A percentile compares a stretch with the other conserved stretches of the same genome.
Conservation (phyloP, 805 yeast genomes). For the Alloascoidea hylecoeti region DNA sequence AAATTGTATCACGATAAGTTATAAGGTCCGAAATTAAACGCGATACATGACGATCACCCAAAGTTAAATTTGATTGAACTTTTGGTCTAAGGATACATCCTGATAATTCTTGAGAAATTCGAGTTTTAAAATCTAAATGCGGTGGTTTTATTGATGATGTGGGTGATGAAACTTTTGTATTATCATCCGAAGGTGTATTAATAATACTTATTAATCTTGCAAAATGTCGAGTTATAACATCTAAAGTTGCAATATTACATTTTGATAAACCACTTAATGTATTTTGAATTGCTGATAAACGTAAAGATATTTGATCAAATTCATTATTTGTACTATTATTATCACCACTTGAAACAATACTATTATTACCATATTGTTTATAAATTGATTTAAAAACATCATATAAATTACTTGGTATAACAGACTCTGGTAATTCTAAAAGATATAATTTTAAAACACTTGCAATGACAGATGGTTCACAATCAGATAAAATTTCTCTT, state of each 20-base stretch:
- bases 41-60: conserved; percentile 44
- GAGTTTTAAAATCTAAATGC: conserved; percentile 14
- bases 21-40: conserved; percentile 50
- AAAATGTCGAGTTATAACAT: conserved; percentile 68
- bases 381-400: conserved; percentile 52
- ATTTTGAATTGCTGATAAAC: conserved; percentile 19
- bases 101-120: conserved; percentile 53
- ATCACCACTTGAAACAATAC: conserved; percentile 6
- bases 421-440: conserved; percentile 63
- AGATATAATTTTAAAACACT: conserved; percentile 51
- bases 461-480: conserved; percentile 39
- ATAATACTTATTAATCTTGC: conserved; percentile 43
- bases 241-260: conserved; percentile 64
- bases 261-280: conserved; percentile 54
- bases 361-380: conserved; percentile 26
- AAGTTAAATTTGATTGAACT: conserved; percentile 25
- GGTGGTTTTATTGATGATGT: conserved; percentile 10
- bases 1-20: conserved; percentile 43
- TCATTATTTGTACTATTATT: no score
- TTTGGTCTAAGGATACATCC: conserved; percentile 43
- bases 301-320: not conserved
- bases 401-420: conserved; percentile 46
- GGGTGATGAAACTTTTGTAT: not conserved
- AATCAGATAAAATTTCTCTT: conserved; percentile 17
- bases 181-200: conserved; percentile 6